Base-by-base conservation (phyloP, 257 asterid species). In the Striga asiatica region DNA sequence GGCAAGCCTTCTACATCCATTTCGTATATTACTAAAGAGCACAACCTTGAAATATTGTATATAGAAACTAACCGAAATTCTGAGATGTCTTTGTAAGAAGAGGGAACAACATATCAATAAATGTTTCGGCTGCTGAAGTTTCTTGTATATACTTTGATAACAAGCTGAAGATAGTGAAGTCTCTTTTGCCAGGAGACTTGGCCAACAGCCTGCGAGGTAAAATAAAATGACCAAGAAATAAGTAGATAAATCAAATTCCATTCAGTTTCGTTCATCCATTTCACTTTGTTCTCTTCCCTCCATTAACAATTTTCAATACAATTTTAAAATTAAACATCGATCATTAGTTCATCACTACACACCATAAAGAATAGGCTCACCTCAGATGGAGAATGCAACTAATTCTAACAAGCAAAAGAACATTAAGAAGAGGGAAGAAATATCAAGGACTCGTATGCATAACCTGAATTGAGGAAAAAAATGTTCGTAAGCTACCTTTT, bases 21-120 rank as follows among this genome's bases (percentile, higher is more conserved):
- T n/a, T 51, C 38, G 49, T 22, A 43, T 57, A 27, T 19, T 22
- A 54, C 12, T 11, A 8, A 66, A 55, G 42, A 39, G 39, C 12
- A 54, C 17, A 19, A 32, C 12, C 45, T 16, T 23, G 24, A 48
- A 25, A 41, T 20, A 67, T 12, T 12, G 29, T 23, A 43, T 20
- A 63, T 52, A n/a, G 65, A 71, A 29, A 32, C 80, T 60, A 65
- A 91, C 98, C 98, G 59, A 72, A 60, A 66, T 76, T 65, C 66
- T 50, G 78, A 29, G 76, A 73, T 76, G 50, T 79, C 85, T 73
- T 80, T 49, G 74, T 63, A 62, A 91, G 75, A 71, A 84, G 64
- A 8, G 93, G 89, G 60, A 91, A 88, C 76, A 91, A 77, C 43
- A 84, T 76, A 57, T 91, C 95, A 32, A 84, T 68, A 79, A 82